Evolutionary conservation across 148 eudicot genomes (phyloP), one percentile per base, ranked within the genome.

Genomic region (Nepenthes gracilis): DNA sequence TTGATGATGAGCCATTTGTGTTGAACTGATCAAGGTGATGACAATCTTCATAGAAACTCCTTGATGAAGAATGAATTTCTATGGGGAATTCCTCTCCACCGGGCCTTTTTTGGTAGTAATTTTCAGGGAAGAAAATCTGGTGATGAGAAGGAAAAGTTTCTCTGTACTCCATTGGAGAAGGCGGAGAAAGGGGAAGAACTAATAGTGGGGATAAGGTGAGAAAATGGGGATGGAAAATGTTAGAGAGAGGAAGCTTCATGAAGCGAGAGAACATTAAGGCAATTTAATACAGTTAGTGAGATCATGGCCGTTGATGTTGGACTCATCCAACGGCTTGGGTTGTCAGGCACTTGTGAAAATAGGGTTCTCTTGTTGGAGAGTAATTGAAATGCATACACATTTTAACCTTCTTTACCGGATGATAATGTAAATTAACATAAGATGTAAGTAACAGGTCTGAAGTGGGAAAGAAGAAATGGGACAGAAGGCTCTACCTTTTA

Each of bases 21-120:
- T 75, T 57, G 47, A 73, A 67, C 37, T 72, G 78, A 53, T 84
- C 83, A 63, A 79, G 70, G 4, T 77, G 72, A 59, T 72, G 75
- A 68, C 79, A 40, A 61, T 77, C 86, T 59, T 79, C 84, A 34
- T 64, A 66, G 62, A 5, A 35, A n/a, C 57, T 64, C 2, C 64
- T 68, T 58, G 72, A 72, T 53, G 75, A 65, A 9, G 67, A 64
- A 5, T 35, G 57, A 33, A 36, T 35, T 1, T 78, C 74, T 45
- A 76, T 40, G 57, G 64, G 12, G 43, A 77, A 76, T 12, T 71
- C 79, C 35, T 78, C 72, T 45, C 55, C 36, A 50, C 23, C 23
- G 23, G 23, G 23, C 9, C 2, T 35, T 58, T 67, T 69, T 53
- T 61, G 3, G 58, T 2, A 54, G 70, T 36, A 58, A 57, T 66